These are phyloP conservation scores for Mimosa pudica DNA, from an alignment of 306 rosid species.

Conservation along the genomic window DNA sequence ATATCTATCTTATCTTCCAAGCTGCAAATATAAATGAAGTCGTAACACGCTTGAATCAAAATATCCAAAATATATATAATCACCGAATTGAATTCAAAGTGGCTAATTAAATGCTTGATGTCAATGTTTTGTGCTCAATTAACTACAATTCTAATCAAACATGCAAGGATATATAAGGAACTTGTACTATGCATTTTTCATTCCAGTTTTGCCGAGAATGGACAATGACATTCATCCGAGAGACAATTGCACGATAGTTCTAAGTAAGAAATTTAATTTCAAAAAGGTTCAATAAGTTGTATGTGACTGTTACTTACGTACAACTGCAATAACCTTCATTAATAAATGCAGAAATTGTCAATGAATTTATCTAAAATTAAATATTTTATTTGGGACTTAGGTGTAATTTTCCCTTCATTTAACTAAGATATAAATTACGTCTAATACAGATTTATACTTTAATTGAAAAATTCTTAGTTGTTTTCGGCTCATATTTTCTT, in stretches of 20 bases:
- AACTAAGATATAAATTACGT: not conserved
- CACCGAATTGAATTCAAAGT: not conserved
- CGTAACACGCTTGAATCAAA: not conserved
- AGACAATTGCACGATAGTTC: too few relatives aligned
- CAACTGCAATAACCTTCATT: too few relatives aligned
- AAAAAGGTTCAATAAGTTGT: too few relatives aligned
- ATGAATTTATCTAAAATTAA: too few relatives aligned
- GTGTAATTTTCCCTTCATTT: not conserved
- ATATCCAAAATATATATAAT: not conserved
- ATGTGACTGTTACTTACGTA: too few relatives aligned
- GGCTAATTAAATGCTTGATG: not conserved
- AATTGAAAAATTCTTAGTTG: not conserved
- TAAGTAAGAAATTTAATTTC: too few relatives aligned
- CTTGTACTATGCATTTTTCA: constrained; percentile 10
- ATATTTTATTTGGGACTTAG: too few relatives aligned
- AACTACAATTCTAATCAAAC: constrained; percentile 31
- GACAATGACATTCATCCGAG: not conserved
- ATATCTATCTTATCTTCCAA: not conserved
- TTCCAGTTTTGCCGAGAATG: not conserved
- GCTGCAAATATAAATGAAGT: not conserved
- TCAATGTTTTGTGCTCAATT: not conserved
- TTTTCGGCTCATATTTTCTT: too few relatives aligned
- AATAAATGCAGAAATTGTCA: too few relatives aligned
- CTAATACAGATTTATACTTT: not conserved
- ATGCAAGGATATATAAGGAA: constrained; percentile 19